Base-by-base conservation (phyloP, 129 eudicot species). In the Escallonia herrerae region DNA sequence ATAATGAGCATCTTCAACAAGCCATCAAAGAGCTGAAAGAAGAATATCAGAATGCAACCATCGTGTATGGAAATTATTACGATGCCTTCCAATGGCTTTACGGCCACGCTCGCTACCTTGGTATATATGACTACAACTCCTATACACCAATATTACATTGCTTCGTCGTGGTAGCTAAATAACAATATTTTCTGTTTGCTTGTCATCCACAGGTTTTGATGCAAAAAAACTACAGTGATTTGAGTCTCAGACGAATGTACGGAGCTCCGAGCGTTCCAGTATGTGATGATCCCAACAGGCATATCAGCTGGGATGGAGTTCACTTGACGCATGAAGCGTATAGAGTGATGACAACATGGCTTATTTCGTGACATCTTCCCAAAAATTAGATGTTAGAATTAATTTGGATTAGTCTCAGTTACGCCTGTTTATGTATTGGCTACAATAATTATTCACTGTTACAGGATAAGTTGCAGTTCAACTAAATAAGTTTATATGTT, bases 281-380 rank as follows among this genome's bases (percentile, higher is more conserved):
- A 14, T 78, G 79, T 52, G 43, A 52, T 0, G 48, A 78, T 11
- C 77, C 83, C 1, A 40, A 51, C 33, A 14, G n/a, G 0, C 56
- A 42, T 37, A 15, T 72, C 9, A 54, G 14, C 15, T 78, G 82
- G 82, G 82, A 78, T 56, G 82, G 82, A n/a, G n/a, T n/a, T n/a
- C n/a, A n/a, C n/a, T n/a, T n/a, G n/a, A n/a, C n/a, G n/a, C n/a
- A n/a, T n/a, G n/a, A n/a, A n/a, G n/a, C n/a, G n/a, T n/a, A n/a
- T n/a, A n/a, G n/a, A n/a, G n/a, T n/a, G n/a, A n/a, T n/a, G n/a
- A n/a, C n/a, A n/a, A 5, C 15, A 1, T 47, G 43, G 63, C 66
- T 75, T n/a, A 15, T 44, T n/a, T 3, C 48, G 8, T 6, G 56
- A 52, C 9, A 54, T 54, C 8, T 22, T 43, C 11, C 10, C 42